Evolutionary conservation across 2,329 filamentous ascomycete genomes (phyloP).

Genomic region (Fusarium decemcellulare): DNA sequence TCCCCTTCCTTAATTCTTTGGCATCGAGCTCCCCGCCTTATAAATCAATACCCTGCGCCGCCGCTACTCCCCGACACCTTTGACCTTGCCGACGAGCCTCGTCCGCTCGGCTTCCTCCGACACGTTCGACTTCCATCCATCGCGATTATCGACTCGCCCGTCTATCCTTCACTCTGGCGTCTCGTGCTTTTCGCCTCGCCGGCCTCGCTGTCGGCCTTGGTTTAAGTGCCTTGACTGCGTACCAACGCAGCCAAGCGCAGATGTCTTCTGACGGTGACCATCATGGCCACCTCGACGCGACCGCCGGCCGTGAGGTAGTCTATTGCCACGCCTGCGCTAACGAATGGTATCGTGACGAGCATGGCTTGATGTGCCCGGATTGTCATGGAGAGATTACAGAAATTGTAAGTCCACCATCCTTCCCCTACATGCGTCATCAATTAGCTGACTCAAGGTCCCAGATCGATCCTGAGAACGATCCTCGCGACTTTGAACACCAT

Average conservation of each 20-base stretch:
- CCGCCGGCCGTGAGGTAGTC: conserved; percentile 76
- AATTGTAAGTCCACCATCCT: conserved; percentile 74
- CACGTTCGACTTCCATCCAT: conserved; percentile 8
- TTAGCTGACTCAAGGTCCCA: conserved; percentile 48
- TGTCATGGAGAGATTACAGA: conserved; percentile 87
- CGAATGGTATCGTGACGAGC: conserved; percentile 84
- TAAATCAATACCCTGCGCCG: neutral
- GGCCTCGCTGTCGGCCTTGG: conserved; percentile 72
- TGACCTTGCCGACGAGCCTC: conserved; percentile 4
- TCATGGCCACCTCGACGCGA: conserved; percentile 64
- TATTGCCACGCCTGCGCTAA: conserved; percentile 87
- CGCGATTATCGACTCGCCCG: conserved; percentile 10
- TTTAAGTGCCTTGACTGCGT: conserved; percentile 69
- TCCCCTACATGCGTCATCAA: neutral
- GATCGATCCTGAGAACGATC: conserved; percentile 73
- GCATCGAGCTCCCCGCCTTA: neutral
- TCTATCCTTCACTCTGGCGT: conserved; percentile 64
- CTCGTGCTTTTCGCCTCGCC: conserved; percentile 66
- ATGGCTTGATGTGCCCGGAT: conserved; percentile 79
- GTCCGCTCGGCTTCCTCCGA: conserved; percentile 8
- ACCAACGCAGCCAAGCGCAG: conserved; percentile 62
- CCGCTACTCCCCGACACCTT: conserved; percentile 10
- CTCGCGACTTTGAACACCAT: conserved; percentile 60
- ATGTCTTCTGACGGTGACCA: conserved; percentile 52
- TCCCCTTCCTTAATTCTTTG: neutral